These are phyloP conservation scores for Periconia digitata DNA, from an alignment of 2,329 filamentous ascomycete species.

Conservation along the genomic window DNA sequence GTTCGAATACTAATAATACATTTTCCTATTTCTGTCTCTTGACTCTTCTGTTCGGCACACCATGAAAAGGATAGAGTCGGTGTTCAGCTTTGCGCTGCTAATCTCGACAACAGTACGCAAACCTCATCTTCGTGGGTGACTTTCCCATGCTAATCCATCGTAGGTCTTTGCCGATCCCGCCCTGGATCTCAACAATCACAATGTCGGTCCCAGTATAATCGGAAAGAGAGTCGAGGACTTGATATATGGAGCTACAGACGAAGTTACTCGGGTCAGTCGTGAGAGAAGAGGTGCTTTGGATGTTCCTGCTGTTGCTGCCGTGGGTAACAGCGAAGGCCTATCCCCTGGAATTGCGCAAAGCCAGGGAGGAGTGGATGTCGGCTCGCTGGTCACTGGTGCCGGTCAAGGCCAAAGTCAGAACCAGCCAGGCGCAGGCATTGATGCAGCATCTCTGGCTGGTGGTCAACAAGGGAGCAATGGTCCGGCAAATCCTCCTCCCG, in stretches of 20 bases:
- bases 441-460: conserved; percentile 7
- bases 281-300: conserved; percentile 17
- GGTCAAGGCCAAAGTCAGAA: conserved; percentile 6
- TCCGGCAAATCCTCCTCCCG: neutral
- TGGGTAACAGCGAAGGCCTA: conserved; percentile 12
- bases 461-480: conserved; percentile 4
- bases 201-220: conserved; percentile 22
- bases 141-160: conserved; percentile 17
- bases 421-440: conserved; percentile 5
- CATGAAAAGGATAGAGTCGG: conserved; percentile 34
- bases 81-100: conserved; percentile 27
- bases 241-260: conserved; percentile 18
- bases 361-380: conserved; percentile 18
- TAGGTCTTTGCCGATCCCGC: conserved; percentile 29
- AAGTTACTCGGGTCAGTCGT: conserved; percentile 15
- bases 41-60: conserved; percentile 7
- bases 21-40: conserved; percentile 3
- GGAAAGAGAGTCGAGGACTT: conserved; percentile 29
- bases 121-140: neutral
- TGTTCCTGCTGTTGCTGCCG: conserved; percentile 8
- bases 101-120: conserved; percentile 34
- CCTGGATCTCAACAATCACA: conserved; percentile 25
- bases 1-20: conserved; percentile 33
- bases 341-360: conserved; percentile 17
- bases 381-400: conserved; percentile 20